Percentiles rank a stretch among this genome's conserved stretches.
These are phyloP conservation scores for Peltaster fructicola DNA, from an alignment of 2,329 filamentous ascomycete genomes.

Conservation along the genomic window DNA sequence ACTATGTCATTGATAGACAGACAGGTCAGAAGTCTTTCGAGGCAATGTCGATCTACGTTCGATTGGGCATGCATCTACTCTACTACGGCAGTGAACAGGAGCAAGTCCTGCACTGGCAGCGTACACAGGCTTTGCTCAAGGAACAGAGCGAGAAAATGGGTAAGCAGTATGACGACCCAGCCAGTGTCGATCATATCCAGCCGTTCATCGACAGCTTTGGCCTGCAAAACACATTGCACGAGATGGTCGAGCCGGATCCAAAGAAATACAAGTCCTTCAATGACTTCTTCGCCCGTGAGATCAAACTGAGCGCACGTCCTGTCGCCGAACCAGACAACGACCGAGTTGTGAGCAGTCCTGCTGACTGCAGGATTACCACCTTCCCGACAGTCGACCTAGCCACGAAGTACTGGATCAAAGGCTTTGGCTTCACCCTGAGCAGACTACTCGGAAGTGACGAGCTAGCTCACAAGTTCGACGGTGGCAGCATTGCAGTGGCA, in stretches of 20 bases:
- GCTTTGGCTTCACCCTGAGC: slow-evolving; percentile 21
- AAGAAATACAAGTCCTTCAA: slow-evolving; percentile 25
- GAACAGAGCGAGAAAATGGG: slow-evolving; percentile 25
- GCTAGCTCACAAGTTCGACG: slow-evolving; percentile 18
- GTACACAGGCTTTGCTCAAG: slow-evolving; percentile 18
- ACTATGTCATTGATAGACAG: slow-evolving; percentile 25
- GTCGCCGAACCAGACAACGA: slow-evolving; percentile 20
- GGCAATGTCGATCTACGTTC: slow-evolving; percentile 26
- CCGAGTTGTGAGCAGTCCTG: slow-evolving; percentile 17
- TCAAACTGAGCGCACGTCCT: slow-evolving; percentile 20
- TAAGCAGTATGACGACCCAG: slow-evolving; percentile 22
- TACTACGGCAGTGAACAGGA: slow-evolving; percentile 26
- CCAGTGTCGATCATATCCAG: slow-evolving; percentile 20
- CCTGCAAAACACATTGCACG: slow-evolving; percentile 15
- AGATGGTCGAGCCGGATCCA: slow-evolving; percentile 22
- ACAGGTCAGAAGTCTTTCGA: slow-evolving; percentile 25
- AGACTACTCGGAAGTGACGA: slow-evolving; percentile 14
- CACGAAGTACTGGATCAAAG: slow-evolving; percentile 27
- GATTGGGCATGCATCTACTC: slow-evolving; percentile 26
- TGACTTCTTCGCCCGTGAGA: slow-evolving; percentile 25
- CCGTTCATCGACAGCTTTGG: slow-evolving; percentile 25
- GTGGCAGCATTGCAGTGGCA: slow-evolving; percentile 22
- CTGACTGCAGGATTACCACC: slow-evolving; percentile 24
- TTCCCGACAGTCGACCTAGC: slow-evolving; percentile 22
- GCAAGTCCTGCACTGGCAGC: slow-evolving; percentile 20